Evolutionary conservation across 177 flowering plant species (phyloP), one percentile per base, ranked within the genome.

Genomic region (Vitis hybrid): DNA sequence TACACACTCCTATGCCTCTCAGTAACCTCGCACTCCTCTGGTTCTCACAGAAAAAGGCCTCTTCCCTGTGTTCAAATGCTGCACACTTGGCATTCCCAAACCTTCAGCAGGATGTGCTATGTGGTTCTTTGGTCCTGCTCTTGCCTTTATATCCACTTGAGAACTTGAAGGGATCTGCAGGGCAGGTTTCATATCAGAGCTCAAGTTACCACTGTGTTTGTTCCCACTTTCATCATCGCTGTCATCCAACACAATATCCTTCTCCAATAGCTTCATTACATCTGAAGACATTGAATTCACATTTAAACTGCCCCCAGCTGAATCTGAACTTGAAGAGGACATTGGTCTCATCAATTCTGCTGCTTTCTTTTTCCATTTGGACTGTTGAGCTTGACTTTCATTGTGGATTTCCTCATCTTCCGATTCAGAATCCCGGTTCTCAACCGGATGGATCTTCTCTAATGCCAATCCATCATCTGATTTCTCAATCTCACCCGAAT

Each of bases 31-130:
- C 51, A 77, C 78, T 69, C 76, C 58, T 74, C 84, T 85, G 22
- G 90, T 88, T 80, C 94, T 87, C 63, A 85, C 79, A 58, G 97
- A 90, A 55, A 86, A 48, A 18, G 88, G 90, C 72, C 61, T 78
- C 78, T 74, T 84, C 70, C 72, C 79, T 50, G 69, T 61, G 65
- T 73, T 74, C 22, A 75, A 57, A 29, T 39, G 71, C 12, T 56
- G 73, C 39, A 50, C 48, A 20, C 59, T 18, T 49, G 51, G 68
- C 5, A 48, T 12, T 16, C 52, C 18, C 10, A 77, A 39, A 45
- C 65, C 74, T 61, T 54, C 70, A 56, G 68, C 62, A 53, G 63
- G 56, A 50, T 69, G 15, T 29, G 26, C 31, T 13, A 16, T 26
- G 31, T 61, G 5, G 10, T 66, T 58, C 65, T 49, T 57, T 16